Evolutionary conservation across 768 basidiomycete species (phyloP), one percentile per base, ranked within the genome.

Genomic region (Auriscalpium vulgare): DNA sequence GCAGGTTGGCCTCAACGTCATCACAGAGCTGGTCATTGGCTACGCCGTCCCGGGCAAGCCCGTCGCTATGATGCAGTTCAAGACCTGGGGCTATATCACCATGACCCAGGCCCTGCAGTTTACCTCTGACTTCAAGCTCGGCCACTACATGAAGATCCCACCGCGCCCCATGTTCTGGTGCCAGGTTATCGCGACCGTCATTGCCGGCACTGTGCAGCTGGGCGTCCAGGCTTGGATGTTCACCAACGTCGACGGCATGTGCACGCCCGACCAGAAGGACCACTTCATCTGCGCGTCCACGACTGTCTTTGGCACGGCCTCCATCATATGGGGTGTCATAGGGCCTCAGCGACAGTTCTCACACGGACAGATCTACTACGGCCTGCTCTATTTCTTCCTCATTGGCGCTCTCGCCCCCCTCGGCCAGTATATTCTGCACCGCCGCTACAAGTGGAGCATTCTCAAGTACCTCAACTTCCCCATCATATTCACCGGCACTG

Each of bases 1-100:
- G 65, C 83, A 87, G 74, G 75, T 88, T 55, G 84, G 82, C 47
- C 74, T 84, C 36, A 76, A 78, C 64, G 88, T 91, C 40, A 81
- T 91, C 64, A 83, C 89, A 3, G 89, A 91, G 69, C 73, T 90
- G 43, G 82, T 91, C 59, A 82, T 89, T 36, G 89, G 89, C 51
- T 90, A 89, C 63, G 81, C 78, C 21, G 76, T 88, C 48, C 90
- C 88, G n/a, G 90, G 89, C 1, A 78, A 79, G 17, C 87, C 88
- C 7, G 66, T 90, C 55, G 88, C 89, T 0, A 87, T 83, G 77
- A 88, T 91, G 88, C 74, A 90, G 74, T 88, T 89, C 78, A 90
- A 53, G 52, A 53, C 85, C 0, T 88, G 76, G 75, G 86, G 88
- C 37, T 88, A 88, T 62, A 83, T 85, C 58, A 83, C 80, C 49